phyloP scores from a whole-genome alignment of 495 filamentous ascomycete species.

The Hypoxylon fuscum region DNA sequence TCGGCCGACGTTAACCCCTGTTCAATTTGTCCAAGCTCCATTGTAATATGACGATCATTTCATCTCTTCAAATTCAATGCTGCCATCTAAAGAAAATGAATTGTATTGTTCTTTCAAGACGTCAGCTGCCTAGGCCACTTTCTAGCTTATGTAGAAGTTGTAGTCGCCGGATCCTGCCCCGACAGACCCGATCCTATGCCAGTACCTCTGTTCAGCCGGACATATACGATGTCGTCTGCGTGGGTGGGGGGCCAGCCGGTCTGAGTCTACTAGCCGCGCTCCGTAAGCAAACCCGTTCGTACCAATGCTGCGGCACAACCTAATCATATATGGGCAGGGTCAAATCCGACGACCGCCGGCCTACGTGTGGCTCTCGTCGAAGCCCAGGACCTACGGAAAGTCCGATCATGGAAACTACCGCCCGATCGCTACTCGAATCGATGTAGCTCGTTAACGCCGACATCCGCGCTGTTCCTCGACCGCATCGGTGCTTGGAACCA shows the following conservation, averaged over 20 bases:
- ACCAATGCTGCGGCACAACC: slow-evolving; percentile 18
- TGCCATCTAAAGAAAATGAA: slow-evolving; percentile 28
- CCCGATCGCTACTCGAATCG: slow-evolving; percentile 85
- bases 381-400: slow-evolving; percentile 78
- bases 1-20: slow-evolving; percentile 3
- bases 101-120: slow-evolving; percentile 24
- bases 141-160: slow-evolving; percentile 56
- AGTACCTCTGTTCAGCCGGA: slow-evolving; percentile 54
- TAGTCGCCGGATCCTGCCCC: slow-evolving; percentile 46
- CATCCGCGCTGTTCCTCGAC: slow-evolving; percentile 74
- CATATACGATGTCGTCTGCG: slow-evolving; percentile 93
- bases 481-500: slow-evolving; percentile 90
- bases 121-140: slow-evolving; percentile 26
- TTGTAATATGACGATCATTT: slow-evolving; percentile 25
- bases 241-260: slow-evolving; percentile 96
- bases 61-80: slow-evolving; percentile 8
- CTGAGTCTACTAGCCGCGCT: slow-evolving; percentile 87
- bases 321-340: slow-evolving; percentile 49
- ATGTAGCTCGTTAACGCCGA: slow-evolving; percentile 91
- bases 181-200: slow-evolving; percentile 48
- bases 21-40: slow-evolving; percentile 1
- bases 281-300: slow-evolving; percentile 61
- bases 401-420: slow-evolving; percentile 70
- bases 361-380: slow-evolving; percentile 91
- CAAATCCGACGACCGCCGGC: slow-evolving; percentile 75